Conservation (phyloP, 2,329 filamentous ascomycete species). For the Dactylonectria estremocensis region DNA sequence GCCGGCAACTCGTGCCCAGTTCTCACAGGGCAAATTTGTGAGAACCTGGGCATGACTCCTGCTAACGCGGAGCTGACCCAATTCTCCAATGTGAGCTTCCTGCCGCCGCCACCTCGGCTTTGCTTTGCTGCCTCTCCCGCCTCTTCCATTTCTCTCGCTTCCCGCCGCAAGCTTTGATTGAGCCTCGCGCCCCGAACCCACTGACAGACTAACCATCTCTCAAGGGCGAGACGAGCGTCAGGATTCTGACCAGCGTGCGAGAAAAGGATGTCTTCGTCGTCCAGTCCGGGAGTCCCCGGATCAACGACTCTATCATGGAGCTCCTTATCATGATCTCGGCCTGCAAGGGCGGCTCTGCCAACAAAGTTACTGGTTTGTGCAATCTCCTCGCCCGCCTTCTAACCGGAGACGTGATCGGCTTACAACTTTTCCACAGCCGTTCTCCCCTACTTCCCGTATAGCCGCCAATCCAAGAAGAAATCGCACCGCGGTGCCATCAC, state of each 20-base stretch:
- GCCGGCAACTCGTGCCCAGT: conserved; percentile 77
- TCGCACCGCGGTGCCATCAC: conserved; percentile 96
- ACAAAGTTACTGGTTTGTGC: conserved; percentile 90
- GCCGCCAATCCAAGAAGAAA: conserved; percentile 99
- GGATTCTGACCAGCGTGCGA: conserved; percentile 82
- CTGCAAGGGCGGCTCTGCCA: conserved; percentile 97
- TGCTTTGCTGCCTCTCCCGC: conserved; percentile 25
- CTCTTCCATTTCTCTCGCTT: background rate
- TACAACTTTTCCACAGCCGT: conserved; percentile 71
- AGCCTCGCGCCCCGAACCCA: conserved; percentile 4
- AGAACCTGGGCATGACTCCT: conserved; percentile 76
- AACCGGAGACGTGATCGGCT: conserved; percentile 35
- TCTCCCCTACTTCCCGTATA: conserved; percentile 98
- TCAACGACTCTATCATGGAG: conserved; percentile 99
- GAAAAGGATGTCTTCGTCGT: conserved; percentile 99
- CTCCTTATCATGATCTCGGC: conserved; percentile 99
- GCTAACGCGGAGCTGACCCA: conserved; percentile 77
- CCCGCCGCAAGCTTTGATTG: conserved; percentile 12
- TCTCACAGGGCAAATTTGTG: conserved; percentile 77
- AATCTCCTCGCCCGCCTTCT: conserved; percentile 26
- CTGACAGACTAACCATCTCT: conserved; percentile 38
- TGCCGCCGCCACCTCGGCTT: conserved; percentile 34
- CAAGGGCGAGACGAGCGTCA: conserved; percentile 79
- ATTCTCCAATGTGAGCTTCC: conserved; percentile 76
- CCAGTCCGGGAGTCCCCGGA: conserved; percentile 94